Conservation (phyloP, 139 green algal genomes). For the Pedinophyceae sp. region DNA sequence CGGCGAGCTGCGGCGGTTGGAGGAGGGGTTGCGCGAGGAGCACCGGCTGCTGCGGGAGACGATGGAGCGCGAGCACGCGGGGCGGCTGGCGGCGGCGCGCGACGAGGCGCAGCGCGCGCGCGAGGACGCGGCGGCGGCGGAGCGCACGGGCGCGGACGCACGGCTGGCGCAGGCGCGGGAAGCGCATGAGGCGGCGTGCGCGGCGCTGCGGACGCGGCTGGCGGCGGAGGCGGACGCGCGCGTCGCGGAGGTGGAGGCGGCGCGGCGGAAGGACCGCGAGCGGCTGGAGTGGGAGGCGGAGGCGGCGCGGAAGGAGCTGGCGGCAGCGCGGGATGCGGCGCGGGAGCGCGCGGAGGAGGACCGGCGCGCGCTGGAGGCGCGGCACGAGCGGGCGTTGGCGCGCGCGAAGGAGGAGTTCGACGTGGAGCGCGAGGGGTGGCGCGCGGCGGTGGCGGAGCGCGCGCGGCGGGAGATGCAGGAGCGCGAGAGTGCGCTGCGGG, state of each 20-base stretch:
- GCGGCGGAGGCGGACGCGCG: not conserved
- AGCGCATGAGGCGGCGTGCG: not conserved
- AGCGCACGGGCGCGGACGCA: slow-evolving; percentile 1
- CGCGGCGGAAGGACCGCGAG: not conserved
- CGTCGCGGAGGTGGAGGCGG: not conserved
- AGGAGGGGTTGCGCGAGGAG: not conserved
- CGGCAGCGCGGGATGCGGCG: too few relatives aligned
- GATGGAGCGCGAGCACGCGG: not conserved
- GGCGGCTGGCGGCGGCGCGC: slow-evolving; percentile 11
- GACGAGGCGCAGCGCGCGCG: slow-evolving; percentile 9
- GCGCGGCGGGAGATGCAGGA: not conserved
- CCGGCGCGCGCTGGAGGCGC: not conserved
- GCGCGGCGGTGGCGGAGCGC: not conserved
- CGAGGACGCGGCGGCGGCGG: slow-evolving; percentile 8
- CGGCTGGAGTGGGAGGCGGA: not conserved
- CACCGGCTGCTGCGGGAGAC: not conserved
- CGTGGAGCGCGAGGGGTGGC: not conserved
- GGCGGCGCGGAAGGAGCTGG: not conserved
- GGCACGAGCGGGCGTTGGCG: not conserved
- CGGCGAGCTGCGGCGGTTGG: slow-evolving; percentile 10
- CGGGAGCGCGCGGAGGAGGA: not conserved
- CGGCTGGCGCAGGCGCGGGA: slow-evolving; percentile 1
- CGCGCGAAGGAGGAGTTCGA: not conserved
- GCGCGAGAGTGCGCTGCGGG: not conserved
- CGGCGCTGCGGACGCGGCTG: not conserved